Evolutionary conservation across 345 rosid species (phyloP).

Genomic region (Leavenworthia alabamica): DNA sequence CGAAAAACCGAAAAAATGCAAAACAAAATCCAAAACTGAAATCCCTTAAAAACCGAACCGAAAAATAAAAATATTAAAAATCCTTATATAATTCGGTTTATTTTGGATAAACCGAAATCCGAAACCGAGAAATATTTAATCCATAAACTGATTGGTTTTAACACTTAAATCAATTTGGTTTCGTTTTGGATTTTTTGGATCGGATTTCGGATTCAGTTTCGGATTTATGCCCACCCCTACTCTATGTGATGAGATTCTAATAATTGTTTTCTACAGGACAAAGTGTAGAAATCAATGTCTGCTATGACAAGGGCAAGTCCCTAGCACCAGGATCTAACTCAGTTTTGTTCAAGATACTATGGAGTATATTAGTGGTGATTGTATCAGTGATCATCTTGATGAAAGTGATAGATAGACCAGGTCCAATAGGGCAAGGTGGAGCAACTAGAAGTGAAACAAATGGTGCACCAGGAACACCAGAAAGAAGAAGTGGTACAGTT

Average conservation of each 20-base stretch:
- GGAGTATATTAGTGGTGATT: conserved; percentile 17
- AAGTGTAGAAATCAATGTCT: conserved; percentile 52
- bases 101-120: too few relatives aligned
- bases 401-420: conserved; percentile 18
- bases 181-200: too few relatives aligned
- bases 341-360: conserved; percentile 22
- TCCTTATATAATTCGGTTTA: too few relatives aligned
- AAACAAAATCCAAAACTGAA: too few relatives aligned
- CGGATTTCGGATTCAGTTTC: too few relatives aligned
- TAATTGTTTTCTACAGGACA: conserved; percentile 46
- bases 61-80: too few relatives aligned
- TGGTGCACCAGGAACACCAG: conserved; percentile 48
- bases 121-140: too few relatives aligned
- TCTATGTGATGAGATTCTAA: conserved; percentile 1
- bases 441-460: conserved; percentile 26
- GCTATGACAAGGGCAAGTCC: conserved; percentile 38
- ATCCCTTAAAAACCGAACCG: too few relatives aligned
- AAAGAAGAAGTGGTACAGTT: conserved; percentile 35
- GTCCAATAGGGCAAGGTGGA: conserved; percentile 21
- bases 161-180: too few relatives aligned
- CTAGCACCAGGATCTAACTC: not conserved
- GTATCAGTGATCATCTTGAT: conserved; percentile 15
- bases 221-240: too few relatives aligned
- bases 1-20: too few relatives aligned
- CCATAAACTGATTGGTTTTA: too few relatives aligned